Evolutionary conservation across 1,284 basidiomycete species (phyloP), one percentile per base, ranked within the genome.

Genomic region (Marasmius oreades): DNA sequence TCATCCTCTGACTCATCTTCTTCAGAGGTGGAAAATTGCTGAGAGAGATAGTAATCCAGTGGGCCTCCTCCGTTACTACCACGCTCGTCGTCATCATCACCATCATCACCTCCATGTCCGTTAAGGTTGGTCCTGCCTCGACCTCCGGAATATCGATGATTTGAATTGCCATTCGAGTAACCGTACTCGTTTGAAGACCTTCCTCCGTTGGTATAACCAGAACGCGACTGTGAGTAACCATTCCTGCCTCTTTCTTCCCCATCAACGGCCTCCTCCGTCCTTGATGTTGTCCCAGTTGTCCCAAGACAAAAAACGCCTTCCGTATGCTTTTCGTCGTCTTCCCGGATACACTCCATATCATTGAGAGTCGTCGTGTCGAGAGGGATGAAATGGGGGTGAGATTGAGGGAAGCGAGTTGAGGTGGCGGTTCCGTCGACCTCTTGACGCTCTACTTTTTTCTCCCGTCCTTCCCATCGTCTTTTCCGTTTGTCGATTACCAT

Each of bases 1-100:
- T 81, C 78, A 57, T 80, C 77, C 6, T 72, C 68, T 22, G 64
- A 74, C 14, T 75, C 71, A 22, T 75, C 71, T 16, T 74, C 70
- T 24, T 69, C 68, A 20, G 74, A 73, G 4, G 72, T 71, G 5
- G 70, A 63, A n/a, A 70, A 70, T 8, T 65, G 62, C 8, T 64
- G 65, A 3, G 73, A 72, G 44, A 73, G 72, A 18, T 72, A 71
- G 22, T 47, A 37, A 23, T 34, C 28, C 7, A 22, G 34, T 20
- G 11, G 36, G 33, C 14, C 47, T 18, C n/a, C 51, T 24, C 24
- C 24, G 28, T 23, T 47, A 23, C n/a, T 26, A 47, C 23, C 26
- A 4, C 62, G 62, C 46, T 58, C 64, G 34, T 74, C 73, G 3
- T 69, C 59, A 12, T 64, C 47, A 3, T 50, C 44, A n/a, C 47